Evolutionary conservation across 2,329 filamentous ascomycete species (phyloP).

Genomic region (Leptographium lundbergii): DNA sequence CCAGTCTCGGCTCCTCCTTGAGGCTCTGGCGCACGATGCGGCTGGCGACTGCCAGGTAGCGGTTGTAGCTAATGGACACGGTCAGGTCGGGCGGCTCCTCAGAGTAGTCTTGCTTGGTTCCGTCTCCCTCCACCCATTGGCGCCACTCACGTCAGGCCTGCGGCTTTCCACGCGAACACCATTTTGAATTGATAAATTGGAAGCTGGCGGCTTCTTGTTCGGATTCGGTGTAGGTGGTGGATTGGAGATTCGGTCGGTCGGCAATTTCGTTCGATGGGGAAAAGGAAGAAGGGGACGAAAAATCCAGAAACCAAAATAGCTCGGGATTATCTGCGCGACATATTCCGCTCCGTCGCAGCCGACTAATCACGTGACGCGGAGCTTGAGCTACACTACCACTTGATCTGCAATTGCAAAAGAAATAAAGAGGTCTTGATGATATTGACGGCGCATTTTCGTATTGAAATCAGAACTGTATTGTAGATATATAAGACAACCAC

Average conservation of each 20-base stretch:
- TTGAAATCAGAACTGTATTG: neutral
- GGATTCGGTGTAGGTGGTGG: neutral
- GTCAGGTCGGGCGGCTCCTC: neutral
- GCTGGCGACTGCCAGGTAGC: slow-evolving; percentile 91
- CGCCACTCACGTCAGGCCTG: slow-evolving; percentile 77
- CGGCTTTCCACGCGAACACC: slow-evolving; percentile 96
- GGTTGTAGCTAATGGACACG: slow-evolving; percentile 72
- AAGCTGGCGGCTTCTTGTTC: slow-evolving; percentile 5
- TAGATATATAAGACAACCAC: neutral
- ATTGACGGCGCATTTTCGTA: neutral
- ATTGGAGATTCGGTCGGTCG: neutral
- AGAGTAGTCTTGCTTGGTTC: neutral
- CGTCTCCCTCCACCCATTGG: neutral
- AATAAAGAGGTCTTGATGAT: neutral
- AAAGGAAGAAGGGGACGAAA: slow-evolving; percentile 1
- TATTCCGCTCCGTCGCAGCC: slow-evolving; percentile 4
- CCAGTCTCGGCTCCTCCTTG: slow-evolving; percentile 85
- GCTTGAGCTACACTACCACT: neutral
- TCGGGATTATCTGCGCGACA: slow-evolving; percentile 6
- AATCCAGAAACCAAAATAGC: slow-evolving; percentile 3
- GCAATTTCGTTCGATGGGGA: neutral
- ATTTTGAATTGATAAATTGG: slow-evolving; percentile 46
- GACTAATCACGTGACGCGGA: neutral
- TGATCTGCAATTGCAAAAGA: neutral
- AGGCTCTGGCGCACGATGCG: slow-evolving; percentile 91